Base-by-base conservation (phyloP, 805 yeast species). In the Metschnikowia anglica region DNA sequence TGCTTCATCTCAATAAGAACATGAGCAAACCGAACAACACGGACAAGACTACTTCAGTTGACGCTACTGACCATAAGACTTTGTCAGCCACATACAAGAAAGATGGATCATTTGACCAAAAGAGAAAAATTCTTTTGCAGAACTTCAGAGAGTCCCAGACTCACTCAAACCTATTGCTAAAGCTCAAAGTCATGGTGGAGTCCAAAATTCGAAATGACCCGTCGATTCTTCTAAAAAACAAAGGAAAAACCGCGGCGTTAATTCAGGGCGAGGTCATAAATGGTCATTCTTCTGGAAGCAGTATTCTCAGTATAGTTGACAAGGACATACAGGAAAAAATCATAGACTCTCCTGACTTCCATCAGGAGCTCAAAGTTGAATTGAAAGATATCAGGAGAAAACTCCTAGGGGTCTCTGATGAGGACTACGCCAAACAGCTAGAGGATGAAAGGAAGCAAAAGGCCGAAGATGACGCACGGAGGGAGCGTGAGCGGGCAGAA, bases 191-290 rank as follows among this genome's bases (percentile, higher is more conserved):
- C 19, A 56, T 76, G 56, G 68, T 77, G 3, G 77, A 73, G 43
- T 56, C 61, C 31, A 76, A 76, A 47, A 70, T 76, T 18, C 62
- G 67, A 34, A 61, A 68, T 26, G 79, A 77, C 48, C 81, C 81
- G 1, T 57, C 67, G 15, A 66, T 77, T 13, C 55, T 77, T 16
- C 56, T 66, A 48, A 67, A 74, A 52, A 77, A 76, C 56, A 72
- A 66, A 40, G 81, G 80, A 2, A 74, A 70, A 36, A 63, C 74
- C 54, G 74, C 73, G 0, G 81, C 81, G 0, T 55, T 77, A 44
- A 71, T 77, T 2, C 81, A 77, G 49, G 78, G 81, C 2, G 74
- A 72, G 26, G 67, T 77, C 34, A 65, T 74, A 40, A 54, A 55
- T 47, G 42, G 44, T 17, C 34, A 42, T 16, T 21, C 53, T 9